Conservation (phyloP, 2,329 filamentous ascomycete species). For the Capronia coronata region DNA sequence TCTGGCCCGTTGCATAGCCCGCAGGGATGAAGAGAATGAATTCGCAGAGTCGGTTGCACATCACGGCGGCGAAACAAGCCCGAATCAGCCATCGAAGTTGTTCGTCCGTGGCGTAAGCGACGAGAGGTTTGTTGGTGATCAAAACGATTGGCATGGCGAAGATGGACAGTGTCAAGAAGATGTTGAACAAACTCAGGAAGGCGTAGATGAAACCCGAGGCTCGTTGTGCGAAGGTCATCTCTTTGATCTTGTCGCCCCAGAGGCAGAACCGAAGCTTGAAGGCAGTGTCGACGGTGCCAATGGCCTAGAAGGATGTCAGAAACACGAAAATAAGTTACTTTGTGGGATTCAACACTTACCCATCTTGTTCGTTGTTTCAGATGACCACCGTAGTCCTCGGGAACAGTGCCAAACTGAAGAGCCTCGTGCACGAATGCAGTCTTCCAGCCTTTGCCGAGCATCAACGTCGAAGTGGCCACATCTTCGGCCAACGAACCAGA, state of each 20-base stretch:
- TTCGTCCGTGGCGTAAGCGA: slow-evolving; percentile 48
- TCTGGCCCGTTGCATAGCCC: slow-evolving; percentile 54
- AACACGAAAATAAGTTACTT: background rate
- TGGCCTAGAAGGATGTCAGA: slow-evolving; percentile 32
- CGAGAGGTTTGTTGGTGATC: slow-evolving; percentile 50
- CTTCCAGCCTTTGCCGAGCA: slow-evolving; percentile 31
- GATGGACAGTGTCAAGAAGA: slow-evolving; percentile 49
- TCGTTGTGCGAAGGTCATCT: slow-evolving; percentile 53
- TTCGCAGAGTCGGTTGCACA: slow-evolving; percentile 51
- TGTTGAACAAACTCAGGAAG: slow-evolving; percentile 51
- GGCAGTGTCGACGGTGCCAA: slow-evolving; percentile 51
- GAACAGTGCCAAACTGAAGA: slow-evolving; percentile 32
- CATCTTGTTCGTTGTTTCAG: slow-evolving; percentile 37
- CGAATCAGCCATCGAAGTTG: slow-evolving; percentile 57
- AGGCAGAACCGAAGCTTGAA: slow-evolving; percentile 57
- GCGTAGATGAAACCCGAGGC: slow-evolving; percentile 56
- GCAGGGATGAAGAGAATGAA: slow-evolving; percentile 54
- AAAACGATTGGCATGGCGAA: slow-evolving; percentile 56
- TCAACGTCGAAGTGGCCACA: slow-evolving; percentile 29
- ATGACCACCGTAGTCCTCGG: slow-evolving; percentile 35
- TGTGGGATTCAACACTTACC: slow-evolving; percentile 17
- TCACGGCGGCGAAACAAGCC: slow-evolving; percentile 47
- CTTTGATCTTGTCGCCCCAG: slow-evolving; percentile 47
- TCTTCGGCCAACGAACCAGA: slow-evolving; percentile 33
- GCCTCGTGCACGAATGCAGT: slow-evolving; percentile 30